Conservation (phyloP, 805 yeast genomes). For the Soucietia sequanensis region DNA sequence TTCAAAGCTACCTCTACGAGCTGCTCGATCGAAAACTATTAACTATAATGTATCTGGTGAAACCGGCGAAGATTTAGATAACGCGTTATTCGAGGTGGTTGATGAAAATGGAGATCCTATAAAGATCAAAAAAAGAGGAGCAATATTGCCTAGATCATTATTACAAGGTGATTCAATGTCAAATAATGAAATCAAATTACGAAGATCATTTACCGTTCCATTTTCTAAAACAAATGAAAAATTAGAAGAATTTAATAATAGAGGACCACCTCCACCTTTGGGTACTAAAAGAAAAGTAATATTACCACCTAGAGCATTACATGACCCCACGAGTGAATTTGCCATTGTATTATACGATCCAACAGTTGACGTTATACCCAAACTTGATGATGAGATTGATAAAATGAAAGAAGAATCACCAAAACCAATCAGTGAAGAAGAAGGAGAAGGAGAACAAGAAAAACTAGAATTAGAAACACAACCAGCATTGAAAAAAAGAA, state of each 20-base stretch:
- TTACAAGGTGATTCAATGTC: conserved; percentile 30
- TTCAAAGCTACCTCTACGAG: conserved; percentile 18
- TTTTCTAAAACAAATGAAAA: conserved; percentile 39
- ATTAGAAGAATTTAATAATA: conserved; percentile 26
- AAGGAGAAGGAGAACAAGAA: conserved; percentile 11
- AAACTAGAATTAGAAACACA: conserved; percentile 7
- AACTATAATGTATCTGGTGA: conserved; percentile 31
- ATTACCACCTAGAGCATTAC: conserved; percentile 86
- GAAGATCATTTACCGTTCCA: conserved; percentile 57
- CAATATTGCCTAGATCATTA: conserved; percentile 56
- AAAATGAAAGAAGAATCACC: conserved; percentile 9
- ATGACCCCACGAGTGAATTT: conserved; percentile 90
- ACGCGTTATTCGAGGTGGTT: too few species aligned
- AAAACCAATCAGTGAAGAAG: conserved; percentile 10
- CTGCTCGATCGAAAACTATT: conserved; percentile 28
- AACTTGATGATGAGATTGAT: conserved; percentile 17
- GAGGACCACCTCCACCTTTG: conserved; percentile 70
- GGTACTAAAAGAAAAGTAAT: conserved; percentile 74
- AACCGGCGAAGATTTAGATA: conserved; percentile 12
- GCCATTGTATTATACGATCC: conserved; percentile 97
- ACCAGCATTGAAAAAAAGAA: conserved; percentile 24
- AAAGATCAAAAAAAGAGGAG: conserved; percentile 46
- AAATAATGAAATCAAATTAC: conserved; percentile 38
- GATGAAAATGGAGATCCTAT: conserved; percentile 32
- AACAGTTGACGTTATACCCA: conserved; percentile 65